Base-by-base conservation (phyloP, 2,329 filamentous ascomycete genomes). In the Chrysosporium keratinophilum region DNA sequence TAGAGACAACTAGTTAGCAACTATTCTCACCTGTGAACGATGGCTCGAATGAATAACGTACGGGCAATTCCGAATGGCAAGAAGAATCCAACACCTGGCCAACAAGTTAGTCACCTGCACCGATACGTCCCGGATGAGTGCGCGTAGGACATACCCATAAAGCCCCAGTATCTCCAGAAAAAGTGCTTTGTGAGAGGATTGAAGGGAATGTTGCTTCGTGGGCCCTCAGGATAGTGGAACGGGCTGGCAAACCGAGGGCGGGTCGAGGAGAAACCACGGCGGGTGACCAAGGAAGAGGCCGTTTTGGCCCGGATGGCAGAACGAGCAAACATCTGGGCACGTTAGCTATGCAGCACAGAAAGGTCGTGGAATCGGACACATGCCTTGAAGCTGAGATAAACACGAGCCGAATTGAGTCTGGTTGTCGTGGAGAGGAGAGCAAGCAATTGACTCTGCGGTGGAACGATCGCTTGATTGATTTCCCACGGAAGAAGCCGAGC, bases 181-280 rank as follows among this genome's bases (percentile, higher is more conserved):
- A 98, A 98, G 76, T 79, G 86, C 76, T 83, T 87, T 70, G 84
- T 91, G 76, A 88, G 79, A 63, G 93, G 87, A 80, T 98, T 95
- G 83, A 98, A 98, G 62, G 93, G 93, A 62, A 98, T 76, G 81
- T 96, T 97, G 78, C 80, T 84, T 75, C 88, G 86, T 68, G 91
- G 87, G 61, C 91, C 93, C 78, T 97, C 91, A 65, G 91, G 85
- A 79, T 98, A 98, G 80, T 98, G 93, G 84, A 95, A 96, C 60
- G 90, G 90, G 71, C 88, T 94, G 65, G 79, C 81, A 71, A 95
- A 76, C 73, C 87, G 88, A 70, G 85, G 75, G 68, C 88, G 87
- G 71, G 91, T 94, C 68, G 88, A 83, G 74, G 89, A 85, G 85
- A 98, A 96, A 76, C 85, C 88, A 74, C 93, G 90, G 78, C 89